These are phyloP conservation scores for Dentipellis sp. DNA, from an alignment of 768 basidiomycete species.

Conservation along the genomic window DNA sequence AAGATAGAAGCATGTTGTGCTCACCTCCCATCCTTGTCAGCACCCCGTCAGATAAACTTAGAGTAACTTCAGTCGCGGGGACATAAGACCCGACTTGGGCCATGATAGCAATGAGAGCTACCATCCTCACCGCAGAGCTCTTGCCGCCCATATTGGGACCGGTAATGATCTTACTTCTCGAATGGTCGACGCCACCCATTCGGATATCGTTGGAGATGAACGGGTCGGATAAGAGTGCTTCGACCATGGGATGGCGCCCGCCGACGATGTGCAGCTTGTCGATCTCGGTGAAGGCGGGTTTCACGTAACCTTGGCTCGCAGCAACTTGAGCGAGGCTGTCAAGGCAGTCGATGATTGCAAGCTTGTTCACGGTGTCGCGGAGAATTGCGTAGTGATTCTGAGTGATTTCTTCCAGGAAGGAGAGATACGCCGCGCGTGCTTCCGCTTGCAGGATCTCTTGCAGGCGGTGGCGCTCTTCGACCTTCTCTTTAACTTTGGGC, in stretches of 20 bases:
- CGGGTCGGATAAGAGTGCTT: conserved; percentile 64
- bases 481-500: conserved; percentile 47
- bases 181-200: conserved; percentile 41
- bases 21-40: conserved; percentile 85
- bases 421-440: conserved; percentile 52
- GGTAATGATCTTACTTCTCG: conserved; percentile 64
- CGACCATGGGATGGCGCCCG: conserved; percentile 94
- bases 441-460: conserved; percentile 64
- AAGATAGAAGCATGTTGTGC: conserved; percentile 14
- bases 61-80: conserved; percentile 63
- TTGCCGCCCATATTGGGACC: conserved; percentile 90
- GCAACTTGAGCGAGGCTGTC: conserved; percentile 78
- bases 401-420: conserved; percentile 65
- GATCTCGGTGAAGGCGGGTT: conserved; percentile 65
- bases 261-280: conserved; percentile 63
- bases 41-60: conserved; percentile 79
- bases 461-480: conserved; percentile 67
- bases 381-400: conserved; percentile 59
- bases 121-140: conserved; percentile 74
- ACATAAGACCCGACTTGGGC: conserved; percentile 94
- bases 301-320: conserved; percentile 63
- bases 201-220: conserved; percentile 78
- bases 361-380: conserved; percentile 66
- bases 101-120: conserved; percentile 66
- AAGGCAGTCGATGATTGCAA: conserved; percentile 83